phyloP scores from a whole-genome alignment of 2,329 filamentous ascomycete genomes.

The Teratosphaeria gauchensis region DNA sequence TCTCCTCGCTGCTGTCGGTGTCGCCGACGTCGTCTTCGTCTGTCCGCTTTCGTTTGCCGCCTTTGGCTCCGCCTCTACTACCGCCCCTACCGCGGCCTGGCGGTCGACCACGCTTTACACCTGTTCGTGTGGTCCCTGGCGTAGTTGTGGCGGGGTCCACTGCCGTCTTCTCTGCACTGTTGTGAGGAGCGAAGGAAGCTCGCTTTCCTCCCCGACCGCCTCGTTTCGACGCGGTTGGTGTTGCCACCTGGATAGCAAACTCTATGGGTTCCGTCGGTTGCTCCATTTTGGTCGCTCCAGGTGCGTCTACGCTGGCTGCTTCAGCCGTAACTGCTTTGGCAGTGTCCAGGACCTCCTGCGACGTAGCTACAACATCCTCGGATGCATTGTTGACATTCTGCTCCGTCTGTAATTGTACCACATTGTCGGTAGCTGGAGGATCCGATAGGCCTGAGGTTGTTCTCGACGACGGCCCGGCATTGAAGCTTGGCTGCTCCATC shows the following conservation, averaged over 20 bases:
- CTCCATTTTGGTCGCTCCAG: neutral
- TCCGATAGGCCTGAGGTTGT: neutral
- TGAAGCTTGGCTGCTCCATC: neutral
- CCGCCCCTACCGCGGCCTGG: slow-evolving; percentile 20
- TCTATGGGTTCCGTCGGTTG: neutral
- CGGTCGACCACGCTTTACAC: slow-evolving; percentile 7
- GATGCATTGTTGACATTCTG: slow-evolving; percentile 11
- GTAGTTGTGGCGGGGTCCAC: neutral
- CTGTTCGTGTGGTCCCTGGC: neutral
- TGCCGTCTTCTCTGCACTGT: neutral
- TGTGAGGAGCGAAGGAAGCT: neutral
- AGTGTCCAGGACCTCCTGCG: neutral
- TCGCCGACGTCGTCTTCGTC: slow-evolving; percentile 30
- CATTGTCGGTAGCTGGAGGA: neutral
- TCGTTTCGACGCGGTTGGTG: slow-evolving; percentile 4
- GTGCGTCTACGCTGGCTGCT: neutral
- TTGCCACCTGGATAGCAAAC: neutral
- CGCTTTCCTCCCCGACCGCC: slow-evolving; percentile 2
- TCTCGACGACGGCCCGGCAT: neutral
- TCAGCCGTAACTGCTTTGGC: neutral
- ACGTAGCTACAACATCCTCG: neutral
- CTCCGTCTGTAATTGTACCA: slow-evolving; percentile 6
- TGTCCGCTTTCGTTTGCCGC: slow-evolving; percentile 27
- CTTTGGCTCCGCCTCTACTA: slow-evolving; percentile 26
- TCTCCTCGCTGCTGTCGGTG: slow-evolving; percentile 24